These are phyloP conservation scores for Diutina siamensis DNA, from an alignment of 1,139 yeast species.

Conservation along the genomic window DNA sequence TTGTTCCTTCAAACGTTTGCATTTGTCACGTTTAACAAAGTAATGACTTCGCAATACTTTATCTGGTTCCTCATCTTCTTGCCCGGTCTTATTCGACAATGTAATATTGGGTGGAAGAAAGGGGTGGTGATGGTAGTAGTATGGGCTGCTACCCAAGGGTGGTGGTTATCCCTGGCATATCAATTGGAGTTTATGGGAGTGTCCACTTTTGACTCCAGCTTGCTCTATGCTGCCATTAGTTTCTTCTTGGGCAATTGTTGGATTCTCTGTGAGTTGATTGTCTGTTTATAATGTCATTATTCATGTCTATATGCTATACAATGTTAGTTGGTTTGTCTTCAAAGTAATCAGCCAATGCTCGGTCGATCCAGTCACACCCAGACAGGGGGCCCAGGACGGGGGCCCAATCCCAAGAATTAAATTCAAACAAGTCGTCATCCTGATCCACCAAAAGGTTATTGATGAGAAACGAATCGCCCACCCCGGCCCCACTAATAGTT, in stretches of 20 bases:
- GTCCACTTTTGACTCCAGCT: conserved; percentile 49
- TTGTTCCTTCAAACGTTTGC: conserved; percentile 83
- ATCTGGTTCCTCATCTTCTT: conserved; percentile 83
- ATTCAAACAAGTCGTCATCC: neutral
- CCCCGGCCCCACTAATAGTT: too few relatives aligned
- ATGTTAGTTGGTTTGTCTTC: neutral
- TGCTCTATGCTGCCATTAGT: conserved; percentile 46
- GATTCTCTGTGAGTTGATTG: conserved; percentile 47
- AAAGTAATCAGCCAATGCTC: conserved; percentile 1
- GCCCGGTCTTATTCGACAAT: conserved; percentile 54
- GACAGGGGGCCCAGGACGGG: neutral
- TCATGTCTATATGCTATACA: neutral
- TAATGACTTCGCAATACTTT: conserved; percentile 88
- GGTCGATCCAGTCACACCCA: conserved; percentile 5
- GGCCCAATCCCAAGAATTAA: conserved; percentile 3
- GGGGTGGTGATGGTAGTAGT: conserved; percentile 30
- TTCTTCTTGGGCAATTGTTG: conserved; percentile 64
- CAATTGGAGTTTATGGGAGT: conserved; percentile 70
- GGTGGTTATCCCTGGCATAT: conserved; percentile 76
- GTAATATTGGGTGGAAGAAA: conserved; percentile 19
- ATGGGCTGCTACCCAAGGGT: conserved; percentile 66
- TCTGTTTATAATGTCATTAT: too few relatives aligned
- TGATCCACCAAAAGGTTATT: neutral
- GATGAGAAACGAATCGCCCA: too few relatives aligned
- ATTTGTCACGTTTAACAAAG: conserved; percentile 87